phyloP scores from a whole-genome alignment of 2,329 filamentous ascomycete species.

The Sporothrix pseudoabietina region DNA sequence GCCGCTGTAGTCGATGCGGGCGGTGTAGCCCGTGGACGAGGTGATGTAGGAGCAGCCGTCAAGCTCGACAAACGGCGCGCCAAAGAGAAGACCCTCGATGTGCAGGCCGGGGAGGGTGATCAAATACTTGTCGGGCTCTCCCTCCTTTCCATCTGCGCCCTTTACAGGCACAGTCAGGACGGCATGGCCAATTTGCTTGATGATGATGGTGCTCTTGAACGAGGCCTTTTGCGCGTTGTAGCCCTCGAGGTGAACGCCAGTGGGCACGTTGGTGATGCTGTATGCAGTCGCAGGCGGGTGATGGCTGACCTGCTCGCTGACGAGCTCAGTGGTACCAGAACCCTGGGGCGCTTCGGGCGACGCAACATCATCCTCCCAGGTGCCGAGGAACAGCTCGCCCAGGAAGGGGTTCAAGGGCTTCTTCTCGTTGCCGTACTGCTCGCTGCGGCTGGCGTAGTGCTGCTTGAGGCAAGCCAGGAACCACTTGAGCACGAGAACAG shows the following conservation, averaged over 20 bases:
- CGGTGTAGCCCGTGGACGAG: conserved; percentile 81
- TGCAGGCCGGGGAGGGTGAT: conserved; percentile 90
- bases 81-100: conserved; percentile 88
- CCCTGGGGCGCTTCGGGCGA: conserved; percentile 2
- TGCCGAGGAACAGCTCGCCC: conserved; percentile 89
- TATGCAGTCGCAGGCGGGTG: conserved; percentile 96
- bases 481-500: conserved; percentile 90
- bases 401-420: conserved; percentile 97
- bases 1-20: conserved; percentile 89
- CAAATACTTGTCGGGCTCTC: conserved; percentile 69
- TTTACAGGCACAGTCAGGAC: conserved; percentile 69
- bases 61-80: conserved; percentile 86
- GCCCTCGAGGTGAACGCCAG: conserved; percentile 77
- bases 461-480: conserved; percentile 92
- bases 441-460: conserved; percentile 74
- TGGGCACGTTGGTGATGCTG: conserved; percentile 81
- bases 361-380: conserved; percentile 74
- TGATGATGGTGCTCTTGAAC: conserved; percentile 89
- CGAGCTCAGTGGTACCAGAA: conserved; percentile 77
- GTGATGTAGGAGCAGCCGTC: conserved; percentile 83
- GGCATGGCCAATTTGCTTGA: conserved; percentile 93
- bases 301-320: conserved; percentile 94
- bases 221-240: conserved; percentile 97
- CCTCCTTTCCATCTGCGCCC: neutral
- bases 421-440: conserved; percentile 86